Percentiles rank a stretch among this genome's conserved stretches.
These are phyloP conservation scores for Cyberlindnera petersonii DNA, from an alignment of 805 yeast species.

Conservation along the genomic window DNA sequence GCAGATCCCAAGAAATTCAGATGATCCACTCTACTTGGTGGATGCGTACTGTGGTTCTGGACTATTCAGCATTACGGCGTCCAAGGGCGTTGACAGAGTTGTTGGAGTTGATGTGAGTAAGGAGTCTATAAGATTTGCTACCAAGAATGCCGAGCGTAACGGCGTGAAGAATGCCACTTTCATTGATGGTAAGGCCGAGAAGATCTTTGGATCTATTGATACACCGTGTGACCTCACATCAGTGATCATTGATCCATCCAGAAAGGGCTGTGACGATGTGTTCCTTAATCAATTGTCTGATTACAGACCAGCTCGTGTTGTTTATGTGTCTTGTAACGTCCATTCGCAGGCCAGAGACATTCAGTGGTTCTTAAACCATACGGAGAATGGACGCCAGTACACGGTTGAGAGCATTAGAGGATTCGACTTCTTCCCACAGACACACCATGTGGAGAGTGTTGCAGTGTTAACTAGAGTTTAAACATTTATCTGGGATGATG, in stretches of 20 bases:
- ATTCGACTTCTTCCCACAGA: conserved; percentile 94
- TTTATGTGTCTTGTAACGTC: conserved; percentile 96
- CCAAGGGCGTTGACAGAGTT: conserved; percentile 74
- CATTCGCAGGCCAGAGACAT: conserved; percentile 96
- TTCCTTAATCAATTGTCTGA: conserved; percentile 82
- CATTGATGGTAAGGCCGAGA: conserved; percentile 89
- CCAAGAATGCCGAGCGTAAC: conserved; percentile 72
- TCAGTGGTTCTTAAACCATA: conserved; percentile 70
- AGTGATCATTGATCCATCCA: conserved; percentile 92
- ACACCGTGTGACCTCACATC: conserved; percentile 76
- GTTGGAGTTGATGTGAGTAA: conserved; percentile 93
- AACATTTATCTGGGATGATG: neutral
- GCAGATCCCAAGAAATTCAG: conserved; percentile 37
- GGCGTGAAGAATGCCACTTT: conserved; percentile 75
- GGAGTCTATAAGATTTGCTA: conserved; percentile 86
- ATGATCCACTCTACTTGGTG: conserved; percentile 63
- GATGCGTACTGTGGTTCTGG: conserved; percentile 98
- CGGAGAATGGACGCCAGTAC: conserved; percentile 59
- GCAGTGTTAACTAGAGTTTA: conserved; percentile 53
- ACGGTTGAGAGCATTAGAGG: conserved; percentile 82
- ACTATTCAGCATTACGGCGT: conserved; percentile 82
- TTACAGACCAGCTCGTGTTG: conserved; percentile 79
- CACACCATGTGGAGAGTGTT: conserved; percentile 87
- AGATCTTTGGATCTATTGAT: conserved; percentile 73
- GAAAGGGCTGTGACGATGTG: conserved; percentile 92